These are phyloP conservation scores for Triangularia setosa DNA, from an alignment of 2,329 filamentous ascomycete genomes.

Conservation along the genomic window DNA sequence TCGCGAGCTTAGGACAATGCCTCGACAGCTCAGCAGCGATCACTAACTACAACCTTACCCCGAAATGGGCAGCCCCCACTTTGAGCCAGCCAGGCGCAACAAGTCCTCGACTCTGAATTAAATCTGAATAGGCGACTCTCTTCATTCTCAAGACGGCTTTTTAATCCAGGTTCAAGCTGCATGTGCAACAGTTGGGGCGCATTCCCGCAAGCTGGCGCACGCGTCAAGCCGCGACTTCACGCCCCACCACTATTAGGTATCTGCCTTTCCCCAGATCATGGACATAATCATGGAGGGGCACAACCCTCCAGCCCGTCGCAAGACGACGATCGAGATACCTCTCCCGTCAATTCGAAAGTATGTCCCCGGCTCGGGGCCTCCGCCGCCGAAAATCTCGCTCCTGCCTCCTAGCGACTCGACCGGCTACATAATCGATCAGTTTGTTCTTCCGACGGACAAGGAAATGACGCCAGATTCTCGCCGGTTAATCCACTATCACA, in stretches of 20 bases:
- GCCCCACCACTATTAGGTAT: neutral
- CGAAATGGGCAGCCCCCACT: neutral
- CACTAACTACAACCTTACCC: neutral
- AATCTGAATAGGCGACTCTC: neutral
- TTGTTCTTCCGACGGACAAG: constrained; percentile 39
- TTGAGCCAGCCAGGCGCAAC: neutral
- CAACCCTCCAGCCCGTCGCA: constrained; percentile 1
- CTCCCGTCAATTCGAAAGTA: constrained; percentile 18
- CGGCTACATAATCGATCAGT: constrained; percentile 54
- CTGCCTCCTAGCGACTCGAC: constrained; percentile 47
- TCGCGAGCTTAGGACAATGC: neutral
- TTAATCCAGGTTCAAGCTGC: neutral
- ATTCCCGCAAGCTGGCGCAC: neutral
- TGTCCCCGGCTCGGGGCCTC: constrained; percentile 42
- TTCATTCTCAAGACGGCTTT: neutral
- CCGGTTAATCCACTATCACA: constrained; percentile 49
- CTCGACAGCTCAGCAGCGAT: neutral
- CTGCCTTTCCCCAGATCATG: neutral
- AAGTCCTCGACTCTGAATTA: neutral
- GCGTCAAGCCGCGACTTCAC: neutral
- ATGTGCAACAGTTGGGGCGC: neutral
- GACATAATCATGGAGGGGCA: constrained; percentile 11
- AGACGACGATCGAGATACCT: constrained; percentile 22
- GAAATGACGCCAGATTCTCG: constrained; percentile 29
- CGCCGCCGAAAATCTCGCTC: constrained; percentile 44